Evolutionary conservation across 768 basidiomycete species (phyloP), one percentile per base, ranked within the genome.

Genomic region (Nidula microcarpa): DNA sequence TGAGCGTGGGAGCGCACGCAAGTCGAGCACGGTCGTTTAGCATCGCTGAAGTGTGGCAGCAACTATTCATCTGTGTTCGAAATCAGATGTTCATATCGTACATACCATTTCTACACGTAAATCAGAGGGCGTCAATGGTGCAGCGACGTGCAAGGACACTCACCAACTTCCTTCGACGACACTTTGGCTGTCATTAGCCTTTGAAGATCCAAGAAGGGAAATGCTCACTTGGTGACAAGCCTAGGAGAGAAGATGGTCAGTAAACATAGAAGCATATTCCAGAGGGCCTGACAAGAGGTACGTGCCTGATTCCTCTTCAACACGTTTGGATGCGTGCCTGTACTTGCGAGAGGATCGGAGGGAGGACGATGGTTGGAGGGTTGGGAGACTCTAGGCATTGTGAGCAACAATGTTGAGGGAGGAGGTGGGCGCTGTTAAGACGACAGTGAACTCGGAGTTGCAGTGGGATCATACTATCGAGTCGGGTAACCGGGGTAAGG

Each of bases 1-100:
- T 89, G 85, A 1, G 84, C 76, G 73, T 89, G 87, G 17, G 87
- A 89, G 33, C 88, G 81, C 53, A 84, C 73, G 62, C 89, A 90
- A 2, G 89, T 90, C 30, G 87, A 84, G 62, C 89, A 90, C 4
- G 89, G 89, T 41, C 84, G 72, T 62, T 86, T 84, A 6, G 88
- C 86, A 60, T 91, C 89, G 64, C 88, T 90, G 55, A 53, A 37
- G 36, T 18, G 33, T 43, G 17, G 35, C 43, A 43, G 18, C 41
- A 48, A 55, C 23, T 39, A 23, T 23, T 23, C 23, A 23, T 23
- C 23, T 23, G 3, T 23, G 33, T 50, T 34, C 13, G 33, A 53
- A 13, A 53, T 23, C 14, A 30, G 43, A 45, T 14, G 32, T 33
- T 48, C 13, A 33, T 37, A 47, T 44, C 34, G 35, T n/a, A 33